Conservation (phyloP, 257 asterid genomes). For the Przewalskia tangutica region DNA sequence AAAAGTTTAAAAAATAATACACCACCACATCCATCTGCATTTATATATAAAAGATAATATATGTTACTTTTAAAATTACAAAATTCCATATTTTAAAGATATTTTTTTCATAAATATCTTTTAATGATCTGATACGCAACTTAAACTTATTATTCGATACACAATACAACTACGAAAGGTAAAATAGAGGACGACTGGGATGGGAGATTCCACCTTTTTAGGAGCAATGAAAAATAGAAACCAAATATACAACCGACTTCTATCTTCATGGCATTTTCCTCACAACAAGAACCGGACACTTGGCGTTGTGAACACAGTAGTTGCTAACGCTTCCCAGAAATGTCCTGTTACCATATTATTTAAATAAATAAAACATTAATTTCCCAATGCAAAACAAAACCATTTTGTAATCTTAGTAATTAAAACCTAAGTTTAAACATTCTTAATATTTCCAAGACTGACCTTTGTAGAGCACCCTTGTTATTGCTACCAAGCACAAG, state of each 20-base stretch:
- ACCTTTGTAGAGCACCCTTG: slow-evolving; percentile 41
- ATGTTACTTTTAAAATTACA: too few species aligned
- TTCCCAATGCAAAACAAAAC: not conserved
- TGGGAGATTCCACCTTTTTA: too few species aligned
- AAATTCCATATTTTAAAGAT: too few species aligned
- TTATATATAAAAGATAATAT: too few species aligned
- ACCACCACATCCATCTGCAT: too few species aligned
- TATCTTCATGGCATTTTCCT: slow-evolving; percentile 11
- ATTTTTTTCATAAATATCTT: too few species aligned
- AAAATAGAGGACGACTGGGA: too few species aligned
- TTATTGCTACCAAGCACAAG: slow-evolving; percentile 48
- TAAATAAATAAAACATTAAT: not conserved
- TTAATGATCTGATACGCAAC: too few species aligned
- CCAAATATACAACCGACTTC: not conserved
- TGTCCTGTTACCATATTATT: slow-evolving; percentile 26
- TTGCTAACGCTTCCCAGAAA: slow-evolving; percentile 70
- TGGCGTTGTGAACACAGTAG: slow-evolving; percentile 52
- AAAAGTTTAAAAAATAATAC: too few species aligned
- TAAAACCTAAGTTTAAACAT: not conserved
- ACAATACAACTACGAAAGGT: too few species aligned
- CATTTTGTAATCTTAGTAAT: not conserved
- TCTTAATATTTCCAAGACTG: not conserved
- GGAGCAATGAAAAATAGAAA: too few species aligned
- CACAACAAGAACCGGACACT: slow-evolving; percentile 49
- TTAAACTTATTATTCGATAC: too few species aligned